Base-by-base conservation (phyloP, 768 basidiomycete genomes). In the Pulveroboletus sp. region DNA sequence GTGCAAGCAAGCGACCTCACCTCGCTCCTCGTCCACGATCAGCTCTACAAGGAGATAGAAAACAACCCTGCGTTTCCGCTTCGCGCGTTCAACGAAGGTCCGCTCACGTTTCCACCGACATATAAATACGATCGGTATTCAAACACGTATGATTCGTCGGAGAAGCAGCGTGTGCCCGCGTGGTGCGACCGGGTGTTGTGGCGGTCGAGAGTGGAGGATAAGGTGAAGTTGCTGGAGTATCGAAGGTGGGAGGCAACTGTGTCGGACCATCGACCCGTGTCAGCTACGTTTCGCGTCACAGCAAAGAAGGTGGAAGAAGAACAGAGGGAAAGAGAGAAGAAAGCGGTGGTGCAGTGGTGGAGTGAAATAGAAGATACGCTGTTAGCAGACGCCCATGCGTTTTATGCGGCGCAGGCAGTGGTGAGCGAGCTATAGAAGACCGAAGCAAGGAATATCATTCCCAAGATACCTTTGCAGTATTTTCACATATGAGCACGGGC, bases 141-240 rank as follows among this genome's bases (percentile, higher is more conserved):
- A 19, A 67, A 79, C 63, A 78, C 83, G 54, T 99, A 91, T 59
- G 95, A 99, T 63, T 76, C 85, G 3, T 91, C 88, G 1, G 90
- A 92, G 65, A 97, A 98, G 68, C 77, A 78, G 13, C 85, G 95
- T 0, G 76, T 83, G 8, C 95, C 95, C 4, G 93, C 95, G 2
- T 99, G 94, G 93, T 99, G 95, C 63, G 95, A 99, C 65, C 85
- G 95, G 6, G 81, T 99, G 19, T 71, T 98, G 35, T 95, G 85
- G 82, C 81, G 83, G 5, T 72, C 80, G 35, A 73, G 73, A 14
- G 79, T 76, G 14, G 72, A 74, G 14, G 69, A 65, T 12, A 75
- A 89, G 8, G 83, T 95, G 24, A 63, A 72, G 46, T 77, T 81
- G 62, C 51, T 89, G 56, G 81, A 82, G 59, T 96, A 99, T 67